Evolutionary conservation across 78 protist species (phyloP).

Genomic region (Anaeramoeba flamelloides): DNA sequence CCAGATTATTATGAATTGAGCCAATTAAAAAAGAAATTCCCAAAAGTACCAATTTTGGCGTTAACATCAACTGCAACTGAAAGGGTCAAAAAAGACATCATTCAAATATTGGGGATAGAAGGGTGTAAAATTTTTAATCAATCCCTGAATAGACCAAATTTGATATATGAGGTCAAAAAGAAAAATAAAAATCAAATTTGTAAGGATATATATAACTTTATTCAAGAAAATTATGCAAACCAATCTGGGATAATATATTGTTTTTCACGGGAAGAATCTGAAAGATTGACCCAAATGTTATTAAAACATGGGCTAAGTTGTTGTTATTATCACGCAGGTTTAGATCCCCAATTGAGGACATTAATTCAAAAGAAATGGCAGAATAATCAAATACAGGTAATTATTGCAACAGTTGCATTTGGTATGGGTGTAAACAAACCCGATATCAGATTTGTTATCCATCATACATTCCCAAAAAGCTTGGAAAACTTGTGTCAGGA

Average conservation of each 20-base stretch:
- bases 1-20: constrained; percentile 2
- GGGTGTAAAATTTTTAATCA: background rate
- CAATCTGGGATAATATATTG: constrained; percentile 82
- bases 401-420: constrained; percentile 54
- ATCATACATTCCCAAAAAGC: constrained; percentile 80
- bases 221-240: constrained; percentile 11
- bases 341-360: constrained; percentile 1
- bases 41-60: constrained; percentile 30
- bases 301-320: background rate
- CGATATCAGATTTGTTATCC: constrained; percentile 35
- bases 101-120: background rate
- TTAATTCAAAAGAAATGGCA: constrained; percentile 15
- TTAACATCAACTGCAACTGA: constrained; percentile 30
- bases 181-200: background rate
- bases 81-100: constrained; percentile 6
- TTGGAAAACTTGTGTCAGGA: constrained; percentile 88
- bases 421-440: constrained; percentile 51
- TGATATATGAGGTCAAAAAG: background rate
- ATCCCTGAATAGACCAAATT: constrained; percentile 14
- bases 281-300: constrained; percentile 33
- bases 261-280: constrained; percentile 52
- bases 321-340: constrained; percentile 25
- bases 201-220: background rate
- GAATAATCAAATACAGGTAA: constrained; percentile 2
- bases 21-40: background rate